Base-by-base conservation (phyloP, 176 grass and related monocot genomes). In the Chrysopogon serrulatus region DNA sequence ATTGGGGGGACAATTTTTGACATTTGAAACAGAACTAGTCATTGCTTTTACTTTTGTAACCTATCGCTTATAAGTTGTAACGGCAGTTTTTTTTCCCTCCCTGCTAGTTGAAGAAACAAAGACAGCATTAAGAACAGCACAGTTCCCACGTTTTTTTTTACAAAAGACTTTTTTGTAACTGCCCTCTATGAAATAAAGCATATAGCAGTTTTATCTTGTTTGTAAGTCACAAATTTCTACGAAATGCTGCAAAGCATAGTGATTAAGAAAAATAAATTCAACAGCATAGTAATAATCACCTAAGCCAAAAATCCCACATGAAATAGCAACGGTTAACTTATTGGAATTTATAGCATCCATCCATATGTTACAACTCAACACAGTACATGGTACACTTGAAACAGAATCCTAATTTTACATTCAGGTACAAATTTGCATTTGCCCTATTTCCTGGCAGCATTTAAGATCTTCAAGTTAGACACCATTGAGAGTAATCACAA, bases 401-500 rank as follows among this genome's bases (percentile, higher is more conserved):
- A 74, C 39, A 77, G 5, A 16, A 11, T 67, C n/a, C 14, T 26
- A 26, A 49, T 68, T 73, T 60, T 75, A 35, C 28, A 42, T 79
- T 68, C 47, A 7, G 27, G 27, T 8, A 28, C 39, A 36, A 41
- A 49, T 19, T n/a, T 64, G 37, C 47, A 47, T 61, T 59, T 0
- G 10, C 73, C 32, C 37, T 40, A 54, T 35, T 66, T 80, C 27
- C 65, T 57, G 48, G n/a, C 73, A 78, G 73, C 35, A 40, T 75
- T 62, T 39, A 24, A 28, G 21, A 34, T 39, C 39, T 57, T 71
- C 68, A 43, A 12, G 21, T 89, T 82, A 98, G 23, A 90, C 80
- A 10, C 95, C 95, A 35, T 93, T 95, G 47, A 98, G 85, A 64
- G 95, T 95, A 42, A 98, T 59, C 42, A 98, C 92, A 21, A 98